phyloP scores from a whole-genome alignment of 768 basidiomycete species.

The Kwoniella sp. region DNA sequence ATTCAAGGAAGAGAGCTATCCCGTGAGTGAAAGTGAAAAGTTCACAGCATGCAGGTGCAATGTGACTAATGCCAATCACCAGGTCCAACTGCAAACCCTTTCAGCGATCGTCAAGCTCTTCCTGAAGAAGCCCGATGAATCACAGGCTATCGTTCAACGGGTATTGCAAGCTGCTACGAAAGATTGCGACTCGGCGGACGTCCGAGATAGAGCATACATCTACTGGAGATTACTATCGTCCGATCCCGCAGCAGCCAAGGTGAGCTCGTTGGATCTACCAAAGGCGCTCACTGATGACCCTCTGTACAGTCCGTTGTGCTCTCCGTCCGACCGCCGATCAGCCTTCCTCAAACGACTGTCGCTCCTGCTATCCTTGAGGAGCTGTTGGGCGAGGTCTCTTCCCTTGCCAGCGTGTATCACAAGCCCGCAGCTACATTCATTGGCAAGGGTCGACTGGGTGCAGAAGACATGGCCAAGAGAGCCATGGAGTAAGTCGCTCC shows the following conservation, averaged over 20 bases:
- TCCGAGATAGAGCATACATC: slow-evolving; percentile 93
- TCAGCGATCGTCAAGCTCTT: slow-evolving; percentile 97
- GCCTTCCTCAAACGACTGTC: slow-evolving; percentile 84
- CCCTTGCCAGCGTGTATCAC: slow-evolving; percentile 90
- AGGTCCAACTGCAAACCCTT: slow-evolving; percentile 58
- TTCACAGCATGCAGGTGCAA: slow-evolving; percentile 92
- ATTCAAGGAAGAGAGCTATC: slow-evolving; percentile 89
- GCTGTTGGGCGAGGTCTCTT: slow-evolving; percentile 80
- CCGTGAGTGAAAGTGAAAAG: slow-evolving; percentile 67
- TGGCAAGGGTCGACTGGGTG: slow-evolving; percentile 75
- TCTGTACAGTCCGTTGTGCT: slow-evolving; percentile 69
- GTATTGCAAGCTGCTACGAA: slow-evolving; percentile 91
- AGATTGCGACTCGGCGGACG: slow-evolving; percentile 93
- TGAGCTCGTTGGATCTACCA: slow-evolving; percentile 48
- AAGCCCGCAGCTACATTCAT: slow-evolving; percentile 95
- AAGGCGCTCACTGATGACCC: neutral
- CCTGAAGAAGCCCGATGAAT: slow-evolving; percentile 86
- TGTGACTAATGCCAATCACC: slow-evolving; percentile 54
- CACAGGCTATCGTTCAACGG: slow-evolving; percentile 87
- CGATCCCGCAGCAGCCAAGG: slow-evolving; percentile 93
- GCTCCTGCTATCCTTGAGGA: slow-evolving; percentile 83
- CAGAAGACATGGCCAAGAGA: slow-evolving; percentile 46
- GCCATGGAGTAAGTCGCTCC: slow-evolving; percentile 40
- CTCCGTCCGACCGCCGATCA: slow-evolving; percentile 86
- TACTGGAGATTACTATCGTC: slow-evolving; percentile 95